A percentile compares a stretch with the other conserved stretches of the same genome.
phyloP scores from a whole-genome alignment of 2,329 filamentous ascomycete species.

The Penicillium capsulatum region DNA sequence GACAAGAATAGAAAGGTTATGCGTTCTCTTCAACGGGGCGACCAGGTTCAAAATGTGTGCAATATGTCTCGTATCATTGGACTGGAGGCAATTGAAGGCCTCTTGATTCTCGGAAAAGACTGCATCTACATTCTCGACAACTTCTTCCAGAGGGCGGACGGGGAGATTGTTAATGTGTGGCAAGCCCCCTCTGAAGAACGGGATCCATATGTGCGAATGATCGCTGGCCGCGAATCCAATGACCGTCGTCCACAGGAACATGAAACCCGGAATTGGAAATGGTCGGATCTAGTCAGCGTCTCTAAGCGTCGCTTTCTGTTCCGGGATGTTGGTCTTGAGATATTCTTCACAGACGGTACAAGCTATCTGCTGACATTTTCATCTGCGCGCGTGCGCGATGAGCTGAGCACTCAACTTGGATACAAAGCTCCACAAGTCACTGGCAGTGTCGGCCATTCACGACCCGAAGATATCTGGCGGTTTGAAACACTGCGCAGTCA shows the following conservation, averaged over 20 bases:
- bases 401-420: conserved; percentile 71
- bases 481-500: conserved; percentile 74
- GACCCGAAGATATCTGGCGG: conserved; percentile 86
- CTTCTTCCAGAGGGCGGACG: conserved; percentile 89
- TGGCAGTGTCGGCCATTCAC: conserved; percentile 63
- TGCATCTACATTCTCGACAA: conserved; percentile 93
- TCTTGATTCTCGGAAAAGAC: conserved; percentile 88
- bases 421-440: conserved; percentile 76
- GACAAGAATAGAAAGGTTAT: conserved; percentile 98
- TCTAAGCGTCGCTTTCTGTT: conserved; percentile 95
- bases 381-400: conserved; percentile 68
- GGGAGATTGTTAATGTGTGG: conserved; percentile 94
- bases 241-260: conserved; percentile 62
- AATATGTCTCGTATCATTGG: conserved; percentile 94
- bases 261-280: conserved; percentile 85
- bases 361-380: conserved; percentile 90
- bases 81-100: conserved; percentile 86
- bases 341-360: conserved; percentile 94
- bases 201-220: conserved; percentile 92
- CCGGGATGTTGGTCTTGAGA: conserved; percentile 90
- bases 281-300: conserved; percentile 89
- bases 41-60: conserved; percentile 88
- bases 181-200: conserved; percentile 89
- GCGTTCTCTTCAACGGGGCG: conserved; percentile 83
- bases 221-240: conserved; percentile 69